Base-by-base conservation (phyloP, 1,139 yeast genomes). In the Magnusiomyces sp. region DNA sequence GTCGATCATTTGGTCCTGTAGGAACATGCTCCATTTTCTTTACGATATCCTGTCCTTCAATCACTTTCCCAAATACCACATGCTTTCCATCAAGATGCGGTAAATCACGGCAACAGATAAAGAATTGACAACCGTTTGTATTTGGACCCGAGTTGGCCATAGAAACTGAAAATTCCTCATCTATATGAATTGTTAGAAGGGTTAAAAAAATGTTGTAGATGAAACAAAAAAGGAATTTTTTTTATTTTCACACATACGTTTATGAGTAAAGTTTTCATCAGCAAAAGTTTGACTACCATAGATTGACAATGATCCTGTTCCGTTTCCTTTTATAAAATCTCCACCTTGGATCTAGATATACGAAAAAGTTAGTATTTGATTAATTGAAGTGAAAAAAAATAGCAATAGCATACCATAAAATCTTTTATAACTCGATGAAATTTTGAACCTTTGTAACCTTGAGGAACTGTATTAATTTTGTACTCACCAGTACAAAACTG, bases 361-460 rank as follows among this genome's bases (percentile, higher is more conserved):
- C 52, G 9, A 39, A 13, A 16, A 14, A 14, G 5, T 34, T 19
- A 38, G 44, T 38, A 14, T 14, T n/a, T 32, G 13, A 10, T 11
- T 27, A 29, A 33, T n/a, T 2, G 13, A 29, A 20, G 31, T 13
- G 33, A 17, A n/a, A n/a, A n/a, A n/a, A n/a, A n/a, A n/a, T n/a
- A 13, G 34, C n/a, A 27, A 11, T 5, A 11, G 17, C 45, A 13
- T 34, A 46, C 75, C 96, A 89, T 88, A 63, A 89, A 88, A 48
- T 63, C 67, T 45, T 81, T 81, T 62, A 88, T 88, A 34, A 88
- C 88, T 60, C 96, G 74, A 65, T 88, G 96, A 72, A 88, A 87
- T 20, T 74, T 71, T 6, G 89, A 78, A 27, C 82, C 82, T 64
- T 86, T 84, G 72, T 81, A 89, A 42, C 77, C 76, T 53, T 83